These are phyloP conservation scores for Suaeda aralocaspica DNA, from an alignment of 148 eudicot species.

Conservation along the genomic window DNA sequence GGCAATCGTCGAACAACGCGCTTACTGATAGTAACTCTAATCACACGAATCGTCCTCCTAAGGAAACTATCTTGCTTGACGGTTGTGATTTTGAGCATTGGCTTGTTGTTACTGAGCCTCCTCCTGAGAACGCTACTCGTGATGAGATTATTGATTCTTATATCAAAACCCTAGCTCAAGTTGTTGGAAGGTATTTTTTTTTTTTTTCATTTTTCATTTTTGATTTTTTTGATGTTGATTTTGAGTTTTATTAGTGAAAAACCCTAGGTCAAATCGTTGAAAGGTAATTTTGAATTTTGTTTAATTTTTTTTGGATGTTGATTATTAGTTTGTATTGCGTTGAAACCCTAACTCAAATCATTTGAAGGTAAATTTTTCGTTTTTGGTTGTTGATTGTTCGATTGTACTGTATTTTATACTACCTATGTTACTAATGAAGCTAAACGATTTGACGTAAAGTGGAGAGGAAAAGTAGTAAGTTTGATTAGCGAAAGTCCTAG, in stretches of 20 bases:
- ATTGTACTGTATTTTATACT: no score
- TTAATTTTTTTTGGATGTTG: not conserved
- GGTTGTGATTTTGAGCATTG: slow-evolving; percentile 92
- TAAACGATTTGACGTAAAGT: no score
- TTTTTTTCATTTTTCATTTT: not conserved
- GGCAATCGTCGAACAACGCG: slow-evolving; percentile 43
- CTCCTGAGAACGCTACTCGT: slow-evolving; percentile 33
- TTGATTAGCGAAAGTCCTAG: no score
- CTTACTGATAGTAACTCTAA: slow-evolving; percentile 65
- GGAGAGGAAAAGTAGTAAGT: no score
- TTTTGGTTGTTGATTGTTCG: no score
- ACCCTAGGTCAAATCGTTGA: slow-evolving; percentile 37
- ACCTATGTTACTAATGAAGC: no score
- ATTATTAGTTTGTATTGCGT: no score
- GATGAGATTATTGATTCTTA: slow-evolving; percentile 39
- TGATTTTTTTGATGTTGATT: not conserved
- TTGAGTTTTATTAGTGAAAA: not conserved
- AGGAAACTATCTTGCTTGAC: slow-evolving; percentile 81
- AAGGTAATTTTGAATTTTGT: slow-evolving; percentile 23
- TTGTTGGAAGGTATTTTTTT: slow-evolving; percentile 35
- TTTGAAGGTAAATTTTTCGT: no score
- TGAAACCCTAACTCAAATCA: no score
- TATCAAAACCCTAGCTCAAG: slow-evolving; percentile 34
- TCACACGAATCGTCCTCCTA: slow-evolving; percentile 82
- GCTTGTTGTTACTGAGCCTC: slow-evolving; percentile 40